phyloP scores from a whole-genome alignment of 2,329 filamentous ascomycete genomes.

The Incumbomyces lentus region DNA sequence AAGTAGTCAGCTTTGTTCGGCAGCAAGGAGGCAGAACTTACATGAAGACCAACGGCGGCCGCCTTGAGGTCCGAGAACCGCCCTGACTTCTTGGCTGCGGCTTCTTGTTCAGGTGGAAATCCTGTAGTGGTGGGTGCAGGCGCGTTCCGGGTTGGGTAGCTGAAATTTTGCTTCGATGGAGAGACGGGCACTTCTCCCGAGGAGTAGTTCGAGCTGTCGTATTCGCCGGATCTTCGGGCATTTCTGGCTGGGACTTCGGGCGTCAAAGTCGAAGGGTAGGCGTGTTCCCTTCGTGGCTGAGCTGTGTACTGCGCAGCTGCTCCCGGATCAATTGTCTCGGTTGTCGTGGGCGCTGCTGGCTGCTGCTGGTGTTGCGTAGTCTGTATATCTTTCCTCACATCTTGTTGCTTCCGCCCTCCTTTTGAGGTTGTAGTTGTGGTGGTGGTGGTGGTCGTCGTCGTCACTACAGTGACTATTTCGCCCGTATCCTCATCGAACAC shows the following conservation, averaged over 20 bases:
- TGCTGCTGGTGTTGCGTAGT: constrained; percentile 6
- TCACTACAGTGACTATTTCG: constrained; percentile 19
- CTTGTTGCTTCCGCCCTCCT: constrained; percentile 13
- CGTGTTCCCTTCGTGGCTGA: background rate
- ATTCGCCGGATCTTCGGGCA: constrained; percentile 1
- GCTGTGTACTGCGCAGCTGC: background rate
- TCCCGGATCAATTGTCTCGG: background rate
- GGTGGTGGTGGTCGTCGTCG: constrained; percentile 19
- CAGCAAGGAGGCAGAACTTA: constrained; percentile 2
- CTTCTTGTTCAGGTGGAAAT: constrained; percentile 11
- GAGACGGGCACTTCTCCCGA: background rate
- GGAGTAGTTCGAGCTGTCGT: background rate
- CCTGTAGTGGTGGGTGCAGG: constrained; percentile 3
- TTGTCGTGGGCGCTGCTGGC: background rate
- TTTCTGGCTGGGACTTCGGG: constrained; percentile 7
- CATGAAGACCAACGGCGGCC: constrained; percentile 18
- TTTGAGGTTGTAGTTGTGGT: constrained; percentile 18
- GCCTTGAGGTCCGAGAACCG: constrained; percentile 17
- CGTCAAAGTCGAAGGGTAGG: constrained; percentile 7
- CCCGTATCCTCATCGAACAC: constrained; percentile 21
- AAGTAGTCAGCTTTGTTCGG: too few species aligned
- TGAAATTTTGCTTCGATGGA: constrained; percentile 15
- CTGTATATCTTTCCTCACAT: constrained; percentile 14
- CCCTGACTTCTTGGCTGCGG: constrained; percentile 2
- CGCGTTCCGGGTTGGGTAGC: constrained; percentile 16